Percentiles rank a stretch among this genome's conserved stretches.
Conservation (phyloP, 768 basidiomycete species). For the Tylopilus subfusipes region DNA sequence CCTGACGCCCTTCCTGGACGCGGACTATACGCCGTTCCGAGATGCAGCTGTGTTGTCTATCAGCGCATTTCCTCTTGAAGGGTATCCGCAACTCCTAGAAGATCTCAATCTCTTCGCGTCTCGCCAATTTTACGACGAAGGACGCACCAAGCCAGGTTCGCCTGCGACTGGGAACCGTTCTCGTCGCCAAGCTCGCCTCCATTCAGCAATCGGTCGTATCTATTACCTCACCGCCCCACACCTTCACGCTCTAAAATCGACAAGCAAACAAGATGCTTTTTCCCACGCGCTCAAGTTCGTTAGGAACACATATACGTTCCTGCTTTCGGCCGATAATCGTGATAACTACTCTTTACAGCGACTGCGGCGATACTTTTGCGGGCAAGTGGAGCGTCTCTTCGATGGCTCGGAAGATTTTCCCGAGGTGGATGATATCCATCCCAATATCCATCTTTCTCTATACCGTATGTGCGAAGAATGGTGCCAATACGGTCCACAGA, state of each 20-base stretch:
- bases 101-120: slow-evolving; percentile 77
- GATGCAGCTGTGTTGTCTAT: slow-evolving; percentile 87
- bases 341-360: slow-evolving; percentile 77
- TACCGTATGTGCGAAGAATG: slow-evolving; percentile 90
- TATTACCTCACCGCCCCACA: slow-evolving; percentile 82
- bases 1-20: slow-evolving; percentile 82
- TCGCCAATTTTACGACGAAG: slow-evolving; percentile 77
- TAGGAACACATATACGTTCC: slow-evolving; percentile 72
- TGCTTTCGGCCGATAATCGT: slow-evolving; percentile 67
- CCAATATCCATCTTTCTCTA: slow-evolving; percentile 70
- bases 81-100: slow-evolving; percentile 79
- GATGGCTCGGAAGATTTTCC: slow-evolving; percentile 67
- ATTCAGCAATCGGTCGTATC: slow-evolving; percentile 84
- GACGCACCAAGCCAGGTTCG: slow-evolving; percentile 45
- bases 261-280: slow-evolving; percentile 68
- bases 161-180: slow-evolving; percentile 49
- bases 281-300: slow-evolving; percentile 84
- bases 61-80: slow-evolving; percentile 75
- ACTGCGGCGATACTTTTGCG: slow-evolving; percentile 87
- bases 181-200: slow-evolving; percentile 73
- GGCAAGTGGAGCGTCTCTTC: slow-evolving; percentile 82
- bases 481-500: slow-evolving; percentile 81
- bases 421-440: slow-evolving; percentile 70
- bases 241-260: slow-evolving; percentile 64
- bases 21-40: slow-evolving; percentile 78